Base-by-base conservation (phyloP, 106 monocot species). In the Phalaenopsis equestris region DNA sequence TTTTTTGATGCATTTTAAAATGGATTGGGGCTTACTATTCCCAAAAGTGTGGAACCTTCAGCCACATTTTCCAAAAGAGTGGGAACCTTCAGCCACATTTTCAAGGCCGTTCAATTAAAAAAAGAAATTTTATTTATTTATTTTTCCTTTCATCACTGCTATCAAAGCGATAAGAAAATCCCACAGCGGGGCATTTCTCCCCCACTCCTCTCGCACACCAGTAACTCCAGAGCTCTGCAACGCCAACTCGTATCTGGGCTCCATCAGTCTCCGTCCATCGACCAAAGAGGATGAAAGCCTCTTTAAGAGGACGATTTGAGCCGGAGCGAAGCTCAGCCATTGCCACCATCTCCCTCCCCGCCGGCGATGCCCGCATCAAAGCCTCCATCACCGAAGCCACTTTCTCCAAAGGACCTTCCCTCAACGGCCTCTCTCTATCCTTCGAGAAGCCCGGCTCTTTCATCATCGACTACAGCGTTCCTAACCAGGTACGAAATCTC, bases 371-470 rank as follows among this genome's bases (percentile, higher is more conserved):
- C 57, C 87, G 80, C 70, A 77, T 99, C 57, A 92, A 89, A 84
- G 84, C 91, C 67, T 86, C 92, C 79, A 52, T 87, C 38, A 94
- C 94, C 45, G 91, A 99, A 15, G 89, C 94, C 55, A 88, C 98
- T 68, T 84, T 99, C 84, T 56, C 82, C 84, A 79, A 79, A 38
- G 94, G 92, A 46, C 92, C 96, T 36, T 90, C 94, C 24, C 86
- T 99, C 56, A 39, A 86, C 7, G 94, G 89, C 80, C 88, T 99
- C 83, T 57, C 77, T 47, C 79, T 94, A 61, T 88, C 92, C 82
- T 42, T 94, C 80, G 92, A 99, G 80, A 94, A 93, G 80, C 92
- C 94, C 41, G 92, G 92, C 4, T 52, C 87, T 74, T 94, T 99
- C 87, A 86, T 93, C 78, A 19, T 94, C 81, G 94, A 93, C 83